Conservation (phyloP, 2,329 filamentous ascomycete genomes). For the Cytospora leucostoma region DNA sequence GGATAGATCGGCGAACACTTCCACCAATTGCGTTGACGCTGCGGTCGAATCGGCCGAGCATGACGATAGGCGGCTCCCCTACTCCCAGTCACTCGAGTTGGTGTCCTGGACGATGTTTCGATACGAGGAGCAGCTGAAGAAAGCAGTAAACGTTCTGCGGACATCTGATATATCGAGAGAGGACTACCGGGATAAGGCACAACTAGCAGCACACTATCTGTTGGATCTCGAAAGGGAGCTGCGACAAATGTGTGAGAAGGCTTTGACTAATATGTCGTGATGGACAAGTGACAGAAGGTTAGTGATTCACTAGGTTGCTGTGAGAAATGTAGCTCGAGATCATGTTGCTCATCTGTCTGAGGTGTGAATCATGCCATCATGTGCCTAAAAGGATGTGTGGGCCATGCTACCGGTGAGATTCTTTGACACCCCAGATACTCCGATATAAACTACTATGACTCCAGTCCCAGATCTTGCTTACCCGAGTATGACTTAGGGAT, state of each 20-base stretch:
- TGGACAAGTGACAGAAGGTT: background rate
- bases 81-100: background rate
- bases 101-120: background rate
- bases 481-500: too few species aligned
- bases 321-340: background rate
- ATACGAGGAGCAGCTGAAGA: background rate
- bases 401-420: too few species aligned
- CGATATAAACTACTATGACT: too few species aligned
- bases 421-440: too few species aligned
- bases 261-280: background rate
- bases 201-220: background rate
- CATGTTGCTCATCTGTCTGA: too few species aligned
- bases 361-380: too few species aligned
- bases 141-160: background rate
- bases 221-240: constrained; percentile 4
- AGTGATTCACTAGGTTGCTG: background rate
- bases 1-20: background rate
- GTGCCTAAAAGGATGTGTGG: too few species aligned
- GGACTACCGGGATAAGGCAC: constrained; percentile 1
- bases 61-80: background rate
- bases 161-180: background rate
- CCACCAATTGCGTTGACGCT: background rate
- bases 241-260: background rate
- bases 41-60: background rate
- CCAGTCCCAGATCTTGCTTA: too few species aligned